Conservation (phyloP, 2,329 filamentous ascomycete genomes). For the Ophiostoma himal-ulmi region DNA sequence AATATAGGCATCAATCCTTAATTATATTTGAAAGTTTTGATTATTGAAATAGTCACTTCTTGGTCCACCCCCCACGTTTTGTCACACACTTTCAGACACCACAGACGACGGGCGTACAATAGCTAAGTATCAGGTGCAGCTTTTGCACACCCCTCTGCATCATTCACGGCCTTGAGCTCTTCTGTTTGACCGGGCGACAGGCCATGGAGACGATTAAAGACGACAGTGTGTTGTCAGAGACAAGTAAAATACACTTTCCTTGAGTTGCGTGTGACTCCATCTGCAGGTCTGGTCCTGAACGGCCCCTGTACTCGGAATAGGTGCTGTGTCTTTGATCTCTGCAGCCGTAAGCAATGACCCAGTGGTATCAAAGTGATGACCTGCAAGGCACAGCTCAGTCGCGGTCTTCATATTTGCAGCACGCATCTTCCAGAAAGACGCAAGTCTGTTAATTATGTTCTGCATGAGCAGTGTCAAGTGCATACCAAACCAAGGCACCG, state of each 20-base stretch:
- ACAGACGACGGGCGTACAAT: neutral
- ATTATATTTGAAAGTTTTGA: neutral
- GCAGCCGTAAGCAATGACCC: neutral
- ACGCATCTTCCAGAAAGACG: neutral
- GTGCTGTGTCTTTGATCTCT: neutral
- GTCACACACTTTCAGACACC: neutral
- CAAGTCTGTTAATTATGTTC: neutral
- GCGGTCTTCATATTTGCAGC: neutral
- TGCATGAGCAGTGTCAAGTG: neutral
- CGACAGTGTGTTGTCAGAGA: neutral
- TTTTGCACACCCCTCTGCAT: constrained; percentile 1
- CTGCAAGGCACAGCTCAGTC: neutral
- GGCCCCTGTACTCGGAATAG: neutral
- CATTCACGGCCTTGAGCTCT: constrained; percentile 4
- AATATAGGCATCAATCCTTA: neutral
- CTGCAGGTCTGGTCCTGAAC: neutral
- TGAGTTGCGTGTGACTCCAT: neutral
- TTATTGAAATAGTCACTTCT: neutral
- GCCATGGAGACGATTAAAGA: neutral
- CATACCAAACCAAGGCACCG: neutral
- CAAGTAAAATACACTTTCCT: neutral
- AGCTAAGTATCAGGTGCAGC: neutral
- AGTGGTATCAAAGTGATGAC: neutral
- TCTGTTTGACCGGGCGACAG: neutral
- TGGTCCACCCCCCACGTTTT: neutral